Evolutionary conservation across 192 early-diverging fungal species (phyloP), one percentile per base, ranked within the genome.

Genomic region (Rhizophagus prolifer): DNA sequence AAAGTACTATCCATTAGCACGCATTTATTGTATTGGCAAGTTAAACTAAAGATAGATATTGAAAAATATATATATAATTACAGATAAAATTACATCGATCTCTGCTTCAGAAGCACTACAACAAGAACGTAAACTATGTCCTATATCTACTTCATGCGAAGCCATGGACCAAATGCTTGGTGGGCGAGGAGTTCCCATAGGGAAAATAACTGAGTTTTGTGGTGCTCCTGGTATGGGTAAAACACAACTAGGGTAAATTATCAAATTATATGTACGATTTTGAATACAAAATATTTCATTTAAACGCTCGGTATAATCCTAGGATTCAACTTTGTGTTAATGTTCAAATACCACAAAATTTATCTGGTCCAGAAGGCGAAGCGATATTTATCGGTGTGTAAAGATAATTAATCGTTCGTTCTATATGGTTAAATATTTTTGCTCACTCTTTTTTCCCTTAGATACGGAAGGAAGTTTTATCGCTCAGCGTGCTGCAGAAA

Each of bases 151-250:
- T 3, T 83, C 75, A n/a, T 81, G 75, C 3, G 6, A 74, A 14
- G 82, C 78, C 5, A 46, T 88, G 30, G 85, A 88, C 78, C 70
- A 68, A 1, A 1, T 86, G 65, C 54, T 88, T 4, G 81, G 82
- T 8, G 83, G 85, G 16, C 9, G 28, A 23, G 88, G 88, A 3
- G 63, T 89, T 16, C 72, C 86, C 2, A 46, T 75, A 9, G 84
- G 86, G 26, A 41, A 70, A 31, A 83, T 89, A 9, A 83, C 83
- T 19, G 88, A 88, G 69, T 58, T 89, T 44, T 84, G 79, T 60
- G 88, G 86, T 13, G 69, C 80, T 14, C 86, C 88, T 0, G 85
- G 83, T 14, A 60, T 86, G 26, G 88, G 88, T 5, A 89, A 89
- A 71, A 87, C 88, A 16, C 88, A 89, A 75, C 41, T 86, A 21